These are phyloP conservation scores for Solanum medicagineum DNA, from an alignment of 257 asterid species.

Conservation along the genomic window DNA sequence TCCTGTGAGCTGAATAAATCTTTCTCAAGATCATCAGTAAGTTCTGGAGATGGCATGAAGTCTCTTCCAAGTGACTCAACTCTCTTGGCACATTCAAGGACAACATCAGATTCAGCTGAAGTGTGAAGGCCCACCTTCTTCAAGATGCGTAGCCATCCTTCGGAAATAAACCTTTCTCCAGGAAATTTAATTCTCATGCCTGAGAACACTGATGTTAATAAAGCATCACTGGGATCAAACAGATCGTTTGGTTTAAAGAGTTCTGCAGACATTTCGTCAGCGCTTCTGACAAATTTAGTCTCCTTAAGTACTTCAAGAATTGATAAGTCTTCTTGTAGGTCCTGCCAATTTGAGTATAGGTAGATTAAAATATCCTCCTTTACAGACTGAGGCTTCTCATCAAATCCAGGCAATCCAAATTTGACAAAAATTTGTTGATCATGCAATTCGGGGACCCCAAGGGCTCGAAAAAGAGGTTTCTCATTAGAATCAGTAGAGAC, in stretches of 20 bases:
- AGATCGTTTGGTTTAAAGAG: conserved; percentile 65
- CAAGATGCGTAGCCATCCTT: conserved; percentile 80
- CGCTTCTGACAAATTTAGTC: conserved; percentile 63
- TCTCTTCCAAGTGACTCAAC: conserved; percentile 87
- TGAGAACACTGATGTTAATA: conserved; percentile 68
- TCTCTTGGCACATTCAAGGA: conserved; percentile 84
- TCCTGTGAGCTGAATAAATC: conserved; percentile 42
- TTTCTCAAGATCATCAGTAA: conserved; percentile 42
- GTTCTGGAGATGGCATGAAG: conserved; percentile 39
- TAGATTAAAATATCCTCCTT: conserved; percentile 87
- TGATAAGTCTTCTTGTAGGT: conserved; percentile 63
- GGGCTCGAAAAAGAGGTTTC: conserved; percentile 66
- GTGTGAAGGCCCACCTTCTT: conserved; percentile 76
- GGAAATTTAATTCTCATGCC: conserved; percentile 74
- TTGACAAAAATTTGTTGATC: conserved; percentile 71
- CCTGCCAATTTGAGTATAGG: conserved; percentile 72
- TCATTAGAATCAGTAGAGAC: conserved; percentile 46
- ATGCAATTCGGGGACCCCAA: conserved; percentile 74
- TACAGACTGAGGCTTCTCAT: conserved; percentile 50
- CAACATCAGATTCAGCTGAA: conserved; percentile 71
- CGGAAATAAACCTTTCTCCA: conserved; percentile 83
- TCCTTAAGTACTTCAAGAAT: conserved; percentile 64
- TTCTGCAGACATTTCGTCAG: conserved; percentile 53
- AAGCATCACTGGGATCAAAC: conserved; percentile 74
- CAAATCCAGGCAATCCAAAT: conserved; percentile 79